Conservation (phyloP, 768 basidiomycete genomes). For the Phaffia tasmanica region DNA sequence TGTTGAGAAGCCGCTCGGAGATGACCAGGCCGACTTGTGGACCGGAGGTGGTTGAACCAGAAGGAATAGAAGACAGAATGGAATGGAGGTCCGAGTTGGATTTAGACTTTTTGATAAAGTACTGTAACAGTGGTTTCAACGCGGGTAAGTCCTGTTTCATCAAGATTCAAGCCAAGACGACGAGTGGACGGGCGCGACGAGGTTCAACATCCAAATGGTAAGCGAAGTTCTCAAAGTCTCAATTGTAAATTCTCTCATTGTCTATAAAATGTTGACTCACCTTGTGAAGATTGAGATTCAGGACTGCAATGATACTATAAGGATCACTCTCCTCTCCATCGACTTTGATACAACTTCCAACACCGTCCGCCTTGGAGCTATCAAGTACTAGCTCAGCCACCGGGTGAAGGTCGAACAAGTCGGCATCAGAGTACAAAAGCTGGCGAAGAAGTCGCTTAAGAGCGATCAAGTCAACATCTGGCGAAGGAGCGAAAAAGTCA, state of each 20-base stretch:
- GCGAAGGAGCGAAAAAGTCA: constrained; percentile 83
- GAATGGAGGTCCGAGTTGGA: constrained; percentile 45
- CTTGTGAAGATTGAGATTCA: constrained; percentile 63
- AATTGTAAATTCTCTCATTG: not conserved
- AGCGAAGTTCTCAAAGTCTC: too few relatives aligned
- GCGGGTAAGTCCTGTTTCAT: constrained; percentile 53
- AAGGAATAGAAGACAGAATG: constrained; percentile 33
- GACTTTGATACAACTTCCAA: constrained; percentile 85
- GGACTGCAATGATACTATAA: constrained; percentile 69
- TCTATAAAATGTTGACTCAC: constrained; percentile 39
- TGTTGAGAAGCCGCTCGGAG: constrained; percentile 81
- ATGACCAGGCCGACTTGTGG: constrained; percentile 70
- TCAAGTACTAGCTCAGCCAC: constrained; percentile 65
- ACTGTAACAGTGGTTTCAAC: constrained; percentile 57
- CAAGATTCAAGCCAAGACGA: not conserved
- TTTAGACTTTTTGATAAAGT: constrained; percentile 55
- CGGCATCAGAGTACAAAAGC: constrained; percentile 66
- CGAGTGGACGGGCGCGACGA: not conserved
- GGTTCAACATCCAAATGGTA: too few relatives aligned
- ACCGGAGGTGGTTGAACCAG: not conserved
- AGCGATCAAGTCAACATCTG: constrained; percentile 72
- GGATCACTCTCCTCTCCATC: constrained; percentile 85
- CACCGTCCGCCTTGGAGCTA: constrained; percentile 47
- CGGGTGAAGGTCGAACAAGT: constrained; percentile 56
- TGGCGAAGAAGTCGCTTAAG: constrained; percentile 43